Evolutionary conservation across 2,329 filamentous ascomycete genomes (phyloP).

Genomic region (Dactylonectria estremocensis): DNA sequence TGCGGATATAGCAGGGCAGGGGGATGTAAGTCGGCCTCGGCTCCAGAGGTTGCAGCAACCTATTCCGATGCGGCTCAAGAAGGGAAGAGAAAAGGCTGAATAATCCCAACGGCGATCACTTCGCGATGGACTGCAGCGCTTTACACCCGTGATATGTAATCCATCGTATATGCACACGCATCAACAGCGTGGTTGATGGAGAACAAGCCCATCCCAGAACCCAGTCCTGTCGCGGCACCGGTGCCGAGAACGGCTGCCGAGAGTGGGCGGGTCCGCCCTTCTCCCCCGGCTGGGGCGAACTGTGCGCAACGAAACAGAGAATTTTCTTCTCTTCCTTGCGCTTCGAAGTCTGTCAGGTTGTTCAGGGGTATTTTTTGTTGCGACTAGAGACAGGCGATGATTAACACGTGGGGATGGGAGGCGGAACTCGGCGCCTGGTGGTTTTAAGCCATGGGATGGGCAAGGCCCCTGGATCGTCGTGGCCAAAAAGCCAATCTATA

Average conservation of each 20-base stretch:
- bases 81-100: neutral
- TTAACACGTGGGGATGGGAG: too few species aligned
- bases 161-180: neutral
- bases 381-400: too few species aligned
- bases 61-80: neutral
- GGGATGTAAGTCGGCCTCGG: constrained; percentile 28
- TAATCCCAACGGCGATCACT: constrained; percentile 4
- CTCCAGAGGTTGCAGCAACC: constrained; percentile 24
- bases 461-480: too few species aligned
- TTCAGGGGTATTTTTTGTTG: too few species aligned
- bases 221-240: constrained; percentile 31
- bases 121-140: neutral
- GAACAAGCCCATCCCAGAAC: neutral
- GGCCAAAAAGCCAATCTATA: too few species aligned
- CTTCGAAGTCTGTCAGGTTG: too few species aligned
- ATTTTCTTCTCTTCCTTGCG: constrained; percentile 5
- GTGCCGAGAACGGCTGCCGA: constrained; percentile 44
- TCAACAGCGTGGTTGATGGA: neutral
- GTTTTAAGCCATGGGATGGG: too few species aligned
- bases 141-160: neutral
- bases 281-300: neutral
- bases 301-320: constrained; percentile 28
- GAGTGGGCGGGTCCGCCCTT: neutral
- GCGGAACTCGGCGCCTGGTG: too few species aligned
- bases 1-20: neutral